Evolutionary conservation across 805 yeast genomes (phyloP), one percentile per base, ranked within the genome.

Genomic region (Wickerhamomyces mucosus): DNA sequence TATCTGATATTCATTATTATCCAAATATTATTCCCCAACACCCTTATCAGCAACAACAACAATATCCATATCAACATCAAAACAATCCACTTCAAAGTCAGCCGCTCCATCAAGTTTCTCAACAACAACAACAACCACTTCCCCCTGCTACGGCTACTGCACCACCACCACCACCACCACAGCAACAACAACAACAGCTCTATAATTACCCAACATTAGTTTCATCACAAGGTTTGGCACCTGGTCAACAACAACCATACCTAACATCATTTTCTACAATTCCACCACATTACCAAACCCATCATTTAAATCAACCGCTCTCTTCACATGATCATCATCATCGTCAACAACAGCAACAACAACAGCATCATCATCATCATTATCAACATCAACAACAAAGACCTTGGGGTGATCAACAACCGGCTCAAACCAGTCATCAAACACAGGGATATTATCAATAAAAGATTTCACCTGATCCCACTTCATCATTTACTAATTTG

Each of bases 1-100:
- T 13, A 16, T 14, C 16, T 16, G 15, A 13, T 23, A 23, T 12
- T 14, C 26, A 14, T 5, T 13, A 7, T 5, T 23, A n/a, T 23
- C 26, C 26, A 11, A 23, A 5, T 10, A 21, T 12, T 14, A 21
- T 6, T 12, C 18, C 32, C 10, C 16, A 21, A 9, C 19, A 17
- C 19, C 29, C n/a, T 11, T 29, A 32, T 22, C 34, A 26, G 13
- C 33, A 32, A 16, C 29, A 27, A 12, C 30, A 26, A 14, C 28
- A 18, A 13, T 22, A 19, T 13, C 27, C 16, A 9, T 18, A 21
- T 15, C 30, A 32, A 21, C 29, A 27, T 4, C 27, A 27, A 11
- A 7, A 9, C 15, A 7, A 16, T 17, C 20, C 7, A 9, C 23
- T 12, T 16, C 18, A 15, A 11, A 26, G 16, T 16, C 32, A 29